Percentiles rank a stretch among this genome's conserved stretches.
These are phyloP conservation scores for Arctostaphylos glauca DNA, from an alignment of 148 eudicot species.

Conservation along the genomic window DNA sequence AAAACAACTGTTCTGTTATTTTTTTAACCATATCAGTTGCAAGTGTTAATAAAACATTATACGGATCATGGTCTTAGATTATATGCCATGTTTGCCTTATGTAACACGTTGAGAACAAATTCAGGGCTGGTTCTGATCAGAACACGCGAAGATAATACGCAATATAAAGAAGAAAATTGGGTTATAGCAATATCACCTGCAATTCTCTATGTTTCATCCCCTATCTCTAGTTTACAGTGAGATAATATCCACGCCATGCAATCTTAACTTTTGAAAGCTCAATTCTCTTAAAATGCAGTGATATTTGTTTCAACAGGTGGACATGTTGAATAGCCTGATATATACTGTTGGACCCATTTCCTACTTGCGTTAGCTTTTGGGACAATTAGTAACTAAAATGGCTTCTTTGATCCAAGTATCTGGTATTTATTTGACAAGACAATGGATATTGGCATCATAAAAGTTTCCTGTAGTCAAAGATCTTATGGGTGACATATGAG, in stretches of 20 bases:
- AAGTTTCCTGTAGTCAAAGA: conserved; percentile 4
- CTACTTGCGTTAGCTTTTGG: background rate
- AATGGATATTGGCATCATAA: background rate
- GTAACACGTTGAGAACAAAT: background rate
- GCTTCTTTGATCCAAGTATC: background rate
- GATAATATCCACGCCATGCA: background rate
- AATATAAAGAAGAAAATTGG: background rate
- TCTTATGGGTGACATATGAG: background rate
- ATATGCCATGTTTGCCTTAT: background rate
- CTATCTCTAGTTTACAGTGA: background rate
- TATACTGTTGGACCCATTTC: background rate
- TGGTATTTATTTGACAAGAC: background rate
- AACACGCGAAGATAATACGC: background rate
- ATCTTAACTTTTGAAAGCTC: background rate
- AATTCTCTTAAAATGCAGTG: background rate
- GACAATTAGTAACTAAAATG: background rate
- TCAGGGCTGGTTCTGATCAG: conserved; percentile 7
- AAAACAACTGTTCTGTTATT: background rate
- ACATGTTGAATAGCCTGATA: background rate
- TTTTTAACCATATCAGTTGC: background rate
- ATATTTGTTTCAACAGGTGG: background rate
- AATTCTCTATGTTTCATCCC: background rate
- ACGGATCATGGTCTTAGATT: background rate
- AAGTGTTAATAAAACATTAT: background rate
- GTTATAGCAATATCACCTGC: background rate